These are phyloP conservation scores for Sarocladiaceae sp. DNA, from an alignment of 2,329 filamentous ascomycete species.

Conservation along the genomic window DNA sequence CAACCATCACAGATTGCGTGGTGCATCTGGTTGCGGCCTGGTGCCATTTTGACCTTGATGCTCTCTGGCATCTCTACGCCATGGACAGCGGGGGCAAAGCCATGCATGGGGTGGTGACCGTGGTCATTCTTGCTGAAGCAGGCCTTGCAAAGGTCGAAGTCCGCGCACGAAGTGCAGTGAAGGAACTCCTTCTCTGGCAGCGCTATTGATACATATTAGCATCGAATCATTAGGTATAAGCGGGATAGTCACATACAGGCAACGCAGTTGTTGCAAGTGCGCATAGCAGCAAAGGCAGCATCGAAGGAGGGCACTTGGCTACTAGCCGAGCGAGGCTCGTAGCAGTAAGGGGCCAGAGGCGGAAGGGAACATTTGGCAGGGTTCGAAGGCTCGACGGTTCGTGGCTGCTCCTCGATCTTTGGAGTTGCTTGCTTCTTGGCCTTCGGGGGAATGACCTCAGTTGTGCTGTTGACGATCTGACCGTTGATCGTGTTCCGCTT, in stretches of 20 bases:
- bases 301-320: background rate
- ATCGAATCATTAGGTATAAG: background rate
- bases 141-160: conserved; percentile 83
- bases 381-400: conserved; percentile 7
- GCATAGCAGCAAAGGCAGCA: conserved; percentile 28
- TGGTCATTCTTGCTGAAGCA: conserved; percentile 75
- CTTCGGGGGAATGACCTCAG: conserved; percentile 70
- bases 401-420: conserved; percentile 19
- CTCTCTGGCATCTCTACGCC: conserved; percentile 55
- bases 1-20: conserved; percentile 93
- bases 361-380: background rate
- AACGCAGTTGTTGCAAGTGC: conserved; percentile 65
- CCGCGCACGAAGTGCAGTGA: conserved; percentile 76
- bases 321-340: too few species aligned
- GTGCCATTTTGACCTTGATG: conserved; percentile 61
- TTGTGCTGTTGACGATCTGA: conserved; percentile 75
- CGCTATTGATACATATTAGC: conserved; percentile 42
- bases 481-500: conserved; percentile 77
- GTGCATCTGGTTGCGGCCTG: conserved; percentile 77
- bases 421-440: conserved; percentile 13
- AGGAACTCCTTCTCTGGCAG: conserved; percentile 69
- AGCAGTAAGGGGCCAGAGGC: background rate
- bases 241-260: conserved; percentile 8
- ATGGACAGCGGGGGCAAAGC: conserved; percentile 62
- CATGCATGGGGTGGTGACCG: conserved; percentile 85